Percentiles rank a stretch among this genome's conserved stretches.
phyloP scores from a whole-genome alignment of 1,284 basidiomycete genomes.

The Rhodotorula sp. region DNA sequence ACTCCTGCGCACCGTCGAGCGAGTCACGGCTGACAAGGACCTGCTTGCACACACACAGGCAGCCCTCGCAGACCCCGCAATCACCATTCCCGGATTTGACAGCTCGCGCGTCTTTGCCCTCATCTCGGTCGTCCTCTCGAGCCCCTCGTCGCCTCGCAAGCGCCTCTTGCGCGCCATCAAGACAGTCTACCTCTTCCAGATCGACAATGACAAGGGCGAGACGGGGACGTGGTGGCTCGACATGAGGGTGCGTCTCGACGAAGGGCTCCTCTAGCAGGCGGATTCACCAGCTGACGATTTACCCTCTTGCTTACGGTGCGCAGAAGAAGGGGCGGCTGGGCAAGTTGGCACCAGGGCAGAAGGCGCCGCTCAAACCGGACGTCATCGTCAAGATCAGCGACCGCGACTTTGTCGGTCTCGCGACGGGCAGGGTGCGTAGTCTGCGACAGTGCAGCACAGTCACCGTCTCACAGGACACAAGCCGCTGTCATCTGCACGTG shows the following conservation, averaged over 20 bases:
- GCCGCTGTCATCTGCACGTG: too few relatives aligned
- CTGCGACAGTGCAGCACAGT: background rate
- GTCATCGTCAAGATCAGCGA: slow-evolving; percentile 24
- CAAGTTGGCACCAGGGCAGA: slow-evolving; percentile 4
- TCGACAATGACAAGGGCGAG: slow-evolving; percentile 8
- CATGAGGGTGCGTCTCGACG: slow-evolving; percentile 26
- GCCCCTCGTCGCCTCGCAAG: slow-evolving; percentile 17
- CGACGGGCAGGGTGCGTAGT: slow-evolving; percentile 21
- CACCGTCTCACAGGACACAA: too few relatives aligned
- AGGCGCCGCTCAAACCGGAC: slow-evolving; percentile 25
- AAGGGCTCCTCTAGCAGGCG: too few relatives aligned
- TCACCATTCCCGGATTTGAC: slow-evolving; percentile 25
- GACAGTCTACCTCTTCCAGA: slow-evolving; percentile 29
- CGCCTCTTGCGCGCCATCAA: slow-evolving; percentile 22
- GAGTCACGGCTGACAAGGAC: background rate
- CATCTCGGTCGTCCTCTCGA: slow-evolving; percentile 22
- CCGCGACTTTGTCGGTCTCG: slow-evolving; percentile 28
- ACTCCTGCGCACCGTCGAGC: background rate
- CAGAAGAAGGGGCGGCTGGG: slow-evolving; percentile 20
- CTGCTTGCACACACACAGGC: slow-evolving; percentile 1
- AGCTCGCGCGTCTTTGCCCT: slow-evolving; percentile 29
- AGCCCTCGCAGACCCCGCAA: slow-evolving; percentile 26
- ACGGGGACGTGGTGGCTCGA: slow-evolving; percentile 27
- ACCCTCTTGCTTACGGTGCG: too few relatives aligned
- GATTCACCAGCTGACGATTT: too few relatives aligned